Base-by-base conservation (phyloP, 139 green algal genomes). In the Volvox reticuliferus region DNA sequence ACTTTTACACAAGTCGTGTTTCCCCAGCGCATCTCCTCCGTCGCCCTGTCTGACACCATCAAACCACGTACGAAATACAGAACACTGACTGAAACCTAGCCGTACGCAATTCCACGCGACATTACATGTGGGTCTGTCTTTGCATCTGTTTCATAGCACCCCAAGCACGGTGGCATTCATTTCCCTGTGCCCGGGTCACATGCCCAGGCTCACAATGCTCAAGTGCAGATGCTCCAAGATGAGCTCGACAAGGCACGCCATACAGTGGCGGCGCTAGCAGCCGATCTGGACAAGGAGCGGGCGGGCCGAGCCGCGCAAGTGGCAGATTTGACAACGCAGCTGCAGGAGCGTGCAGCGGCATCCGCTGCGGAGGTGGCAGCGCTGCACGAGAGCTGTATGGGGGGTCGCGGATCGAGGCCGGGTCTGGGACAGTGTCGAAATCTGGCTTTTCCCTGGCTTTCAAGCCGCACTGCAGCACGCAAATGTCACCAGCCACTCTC, bases 311-410 rank as follows among this genome's bases (percentile, higher is more conserved):
- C 67, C 1, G 68, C 67, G 22, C 55, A 80, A 28, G 83, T 69
- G 67, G 83, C 21, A 26, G 35, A 20, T 20, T 68, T 88, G 67
- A 73, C 61, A 37, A 36, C 24, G 83, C 67, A 68, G 83, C 83
- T 88, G 22, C 1, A 20, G 67, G 67, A 44, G 36, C 24, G 24
- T 0, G 83, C 24, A 28, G 65, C 2, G 24, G 67, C 67, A 37
- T 36, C 35, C 35, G 36, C 83, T 16, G 67, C 67, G 26, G 67
- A 80, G 35, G 83, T 80, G 35, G 67, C 83, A 37, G 67, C 0
- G 24, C 83, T 88, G 68, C 83, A 88, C 24, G 83, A 88, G 36
- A 80, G 24, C 83, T 88, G 83, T 88, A 68, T 21, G 81, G 32
- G 30, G 76, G 32, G 76, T 82, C 61, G 50, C 76, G 2, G 2